phyloP scores from a whole-genome alignment of 345 rosid genomes.

The Sapria himalayana region DNA sequence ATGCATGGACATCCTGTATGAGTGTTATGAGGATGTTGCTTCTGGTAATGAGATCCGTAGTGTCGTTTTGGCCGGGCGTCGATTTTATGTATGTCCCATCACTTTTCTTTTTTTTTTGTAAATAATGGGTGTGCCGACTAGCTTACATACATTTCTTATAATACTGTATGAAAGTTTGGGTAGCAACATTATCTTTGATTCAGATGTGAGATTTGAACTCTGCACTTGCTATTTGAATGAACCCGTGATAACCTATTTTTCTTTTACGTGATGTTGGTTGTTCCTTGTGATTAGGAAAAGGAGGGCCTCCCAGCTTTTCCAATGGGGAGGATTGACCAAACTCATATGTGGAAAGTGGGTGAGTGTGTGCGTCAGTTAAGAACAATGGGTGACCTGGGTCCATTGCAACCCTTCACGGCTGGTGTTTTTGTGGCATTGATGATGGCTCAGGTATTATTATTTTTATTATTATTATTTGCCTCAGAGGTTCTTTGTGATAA shows the following conservation, averaged over 20 bases:
- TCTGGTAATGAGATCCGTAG: conserved; percentile 64
- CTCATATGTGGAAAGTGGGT: conserved; percentile 94
- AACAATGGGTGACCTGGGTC: conserved; percentile 66
- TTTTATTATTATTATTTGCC: no score
- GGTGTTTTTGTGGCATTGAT: conserved; percentile 80
- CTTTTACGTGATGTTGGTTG: not conserved
- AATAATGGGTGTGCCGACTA: not conserved
- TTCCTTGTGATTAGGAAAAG: conserved; percentile 33
- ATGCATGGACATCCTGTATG: conserved; percentile 74
- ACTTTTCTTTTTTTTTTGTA: not conserved
- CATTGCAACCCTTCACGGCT: conserved; percentile 61
- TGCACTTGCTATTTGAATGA: no score
- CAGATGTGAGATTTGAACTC: no score
- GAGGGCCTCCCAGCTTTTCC: conserved; percentile 94
- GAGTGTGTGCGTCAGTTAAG: conserved; percentile 46
- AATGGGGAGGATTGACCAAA: conserved; percentile 91
- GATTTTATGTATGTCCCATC: conserved; percentile 40
- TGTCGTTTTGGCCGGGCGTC: conserved; percentile 85
- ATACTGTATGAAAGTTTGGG: not conserved
- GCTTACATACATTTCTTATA: no score
- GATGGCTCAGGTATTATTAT: conserved; percentile 95
- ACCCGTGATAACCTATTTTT: not conserved
- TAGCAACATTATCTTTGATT: not conserved
- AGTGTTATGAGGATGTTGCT: conserved; percentile 82
- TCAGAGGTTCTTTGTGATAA: no score